These are phyloP conservation scores for Termitomyces heimii DNA, from an alignment of 768 basidiomycete species.

Conservation along the genomic window DNA sequence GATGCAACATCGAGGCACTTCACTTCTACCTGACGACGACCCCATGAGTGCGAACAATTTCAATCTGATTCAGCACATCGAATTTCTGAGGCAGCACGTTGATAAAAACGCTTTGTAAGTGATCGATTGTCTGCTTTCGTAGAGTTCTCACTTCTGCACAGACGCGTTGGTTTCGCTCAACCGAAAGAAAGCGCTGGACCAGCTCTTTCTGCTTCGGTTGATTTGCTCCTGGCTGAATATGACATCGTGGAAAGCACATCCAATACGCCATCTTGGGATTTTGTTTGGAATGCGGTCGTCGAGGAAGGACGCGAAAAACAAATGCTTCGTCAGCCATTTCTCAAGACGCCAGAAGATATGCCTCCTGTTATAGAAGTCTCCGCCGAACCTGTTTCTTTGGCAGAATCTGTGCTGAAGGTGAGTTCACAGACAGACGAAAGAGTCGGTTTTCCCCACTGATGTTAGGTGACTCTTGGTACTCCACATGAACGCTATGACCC, in stretches of 20 bases:
- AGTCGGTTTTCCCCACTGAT: not conserved
- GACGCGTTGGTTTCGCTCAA: conserved; percentile 60
- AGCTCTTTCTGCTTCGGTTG: conserved; percentile 36
- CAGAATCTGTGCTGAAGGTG: conserved; percentile 73
- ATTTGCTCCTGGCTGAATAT: conserved; percentile 37
- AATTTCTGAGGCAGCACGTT: conserved; percentile 73
- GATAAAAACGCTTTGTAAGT: conserved; percentile 87
- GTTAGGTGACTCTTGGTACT: conserved; percentile 73
- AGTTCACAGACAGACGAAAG: not conserved
- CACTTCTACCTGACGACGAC: conserved; percentile 65
- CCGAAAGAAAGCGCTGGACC: conserved; percentile 26
- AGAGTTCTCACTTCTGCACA: conserved; percentile 21
- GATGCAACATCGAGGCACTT: conserved; percentile 62
- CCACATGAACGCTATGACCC: conserved; percentile 64
- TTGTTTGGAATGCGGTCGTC: conserved; percentile 64
- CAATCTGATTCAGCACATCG: conserved; percentile 73
- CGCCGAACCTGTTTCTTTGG: conserved; percentile 41
- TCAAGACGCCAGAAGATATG: conserved; percentile 34
- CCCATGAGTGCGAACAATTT: conserved; percentile 66
- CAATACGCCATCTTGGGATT: conserved; percentile 54
- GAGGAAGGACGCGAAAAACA: conserved; percentile 76
- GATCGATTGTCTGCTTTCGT: not conserved
- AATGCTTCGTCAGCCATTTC: conserved; percentile 52
- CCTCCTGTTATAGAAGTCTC: conserved; percentile 21
- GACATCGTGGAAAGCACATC: conserved; percentile 43